Conservation (phyloP, 257 asterid genomes). For the Vinca minor region DNA sequence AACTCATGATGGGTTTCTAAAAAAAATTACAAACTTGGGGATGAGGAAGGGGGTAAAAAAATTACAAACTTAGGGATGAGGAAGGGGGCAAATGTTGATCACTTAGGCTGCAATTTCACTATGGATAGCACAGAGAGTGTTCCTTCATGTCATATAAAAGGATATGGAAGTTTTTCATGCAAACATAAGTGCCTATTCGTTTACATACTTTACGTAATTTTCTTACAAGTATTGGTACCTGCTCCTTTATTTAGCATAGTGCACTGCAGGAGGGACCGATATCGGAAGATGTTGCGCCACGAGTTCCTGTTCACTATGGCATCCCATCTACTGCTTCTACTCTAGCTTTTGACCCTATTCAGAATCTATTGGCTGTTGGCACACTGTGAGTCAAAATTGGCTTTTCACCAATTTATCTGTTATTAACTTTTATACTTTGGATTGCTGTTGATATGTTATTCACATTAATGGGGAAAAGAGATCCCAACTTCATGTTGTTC, state of each 20-base stretch:
- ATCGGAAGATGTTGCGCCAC: conserved; percentile 40
- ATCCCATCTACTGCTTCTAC: conserved; percentile 84
- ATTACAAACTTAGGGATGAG: background rate
- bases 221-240: conserved; percentile 8
- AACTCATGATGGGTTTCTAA: background rate
- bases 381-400: conserved; percentile 52
- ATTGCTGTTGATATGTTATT: background rate
- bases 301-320: conserved; percentile 75
- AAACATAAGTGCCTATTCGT: background rate
- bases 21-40: background rate
- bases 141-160: background rate
- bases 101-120: background rate
- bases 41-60: background rate
- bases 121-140: background rate
- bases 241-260: conserved; percentile 25
- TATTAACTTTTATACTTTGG: background rate
- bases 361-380: conserved; percentile 81
- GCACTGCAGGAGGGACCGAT: conserved; percentile 29
- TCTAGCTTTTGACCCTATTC: conserved; percentile 76
- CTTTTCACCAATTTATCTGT: conserved; percentile 2
- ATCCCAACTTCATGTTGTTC: background rate
- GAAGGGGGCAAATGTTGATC: background rate
- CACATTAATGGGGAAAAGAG: too few species aligned
- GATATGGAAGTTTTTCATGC: background rate
- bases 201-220: background rate